Evolutionary conservation across 2,329 filamentous ascomycete genomes (phyloP).

Genomic region (Albophoma yamanashiensis): DNA sequence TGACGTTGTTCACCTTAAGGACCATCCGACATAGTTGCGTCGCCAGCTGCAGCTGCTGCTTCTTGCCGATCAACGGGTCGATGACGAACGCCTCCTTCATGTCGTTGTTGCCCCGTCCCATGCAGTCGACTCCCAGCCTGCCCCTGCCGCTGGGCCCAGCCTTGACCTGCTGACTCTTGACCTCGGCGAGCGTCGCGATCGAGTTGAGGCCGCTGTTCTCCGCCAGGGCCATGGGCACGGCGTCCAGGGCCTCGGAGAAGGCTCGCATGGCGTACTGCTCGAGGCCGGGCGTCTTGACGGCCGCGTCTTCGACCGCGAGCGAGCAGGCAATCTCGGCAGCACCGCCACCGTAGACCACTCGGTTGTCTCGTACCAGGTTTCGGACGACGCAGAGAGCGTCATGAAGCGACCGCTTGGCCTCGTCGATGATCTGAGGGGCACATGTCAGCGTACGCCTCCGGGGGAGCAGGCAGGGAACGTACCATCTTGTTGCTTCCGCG

Average conservation of each 20-base stretch:
- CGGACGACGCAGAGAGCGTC: constrained; percentile 96
- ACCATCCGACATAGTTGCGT: constrained; percentile 98
- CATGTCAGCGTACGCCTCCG: background rate
- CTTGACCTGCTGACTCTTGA: constrained; percentile 96
- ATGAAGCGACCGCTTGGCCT: constrained; percentile 94
- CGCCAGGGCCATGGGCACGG: constrained; percentile 87
- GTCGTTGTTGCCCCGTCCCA: constrained; percentile 88
- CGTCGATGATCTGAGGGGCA: constrained; percentile 74
- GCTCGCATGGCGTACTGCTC: constrained; percentile 99
- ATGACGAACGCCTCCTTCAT: constrained; percentile 99
- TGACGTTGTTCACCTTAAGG: constrained; percentile 94
- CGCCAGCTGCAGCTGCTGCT: constrained; percentile 89
- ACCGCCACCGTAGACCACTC: constrained; percentile 94
- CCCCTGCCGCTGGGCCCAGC: constrained; percentile 38
- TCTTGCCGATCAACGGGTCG: constrained; percentile 95
- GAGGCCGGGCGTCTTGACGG: constrained; percentile 88
- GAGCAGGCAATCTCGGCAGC: constrained; percentile 96
- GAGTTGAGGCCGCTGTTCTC: constrained; percentile 96
- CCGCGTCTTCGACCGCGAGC: constrained; percentile 88
- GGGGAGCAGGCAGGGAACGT: constrained; percentile 19
- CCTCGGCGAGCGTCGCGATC: constrained; percentile 85
- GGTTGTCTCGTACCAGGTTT: constrained; percentile 91
- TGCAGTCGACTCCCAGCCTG: constrained; percentile 90
- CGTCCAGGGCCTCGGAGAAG: constrained; percentile 88
- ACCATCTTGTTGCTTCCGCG: constrained; percentile 99